These are phyloP conservation scores for Cadophora gregata DNA, from an alignment of 2,329 filamentous ascomycete species.

Conservation along the genomic window DNA sequence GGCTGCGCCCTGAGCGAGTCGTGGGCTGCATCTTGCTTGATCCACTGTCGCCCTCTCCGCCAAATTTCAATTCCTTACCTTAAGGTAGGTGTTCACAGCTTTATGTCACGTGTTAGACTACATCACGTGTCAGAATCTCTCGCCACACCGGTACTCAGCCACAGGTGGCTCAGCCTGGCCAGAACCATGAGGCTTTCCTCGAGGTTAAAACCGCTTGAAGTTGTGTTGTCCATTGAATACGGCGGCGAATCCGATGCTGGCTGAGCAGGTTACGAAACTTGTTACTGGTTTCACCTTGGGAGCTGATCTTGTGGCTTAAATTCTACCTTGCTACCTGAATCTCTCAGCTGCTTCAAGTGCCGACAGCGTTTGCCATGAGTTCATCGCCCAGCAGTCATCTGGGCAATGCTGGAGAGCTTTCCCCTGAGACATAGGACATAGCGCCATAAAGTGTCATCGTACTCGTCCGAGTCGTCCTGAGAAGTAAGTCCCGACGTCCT, in stretches of 20 bases:
- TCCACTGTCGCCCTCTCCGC: not conserved
- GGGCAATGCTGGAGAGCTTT: not conserved
- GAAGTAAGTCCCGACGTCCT: not conserved
- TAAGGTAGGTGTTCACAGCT: not conserved
- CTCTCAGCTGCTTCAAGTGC: constrained; percentile 14
- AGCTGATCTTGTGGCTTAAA: not conserved
- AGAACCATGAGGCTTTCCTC: not conserved
- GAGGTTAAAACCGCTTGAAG: no score
- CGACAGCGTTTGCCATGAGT: not conserved
- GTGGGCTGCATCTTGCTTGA: not conserved
- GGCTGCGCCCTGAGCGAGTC: not conserved
- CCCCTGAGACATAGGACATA: not conserved
- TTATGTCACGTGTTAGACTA: not conserved
- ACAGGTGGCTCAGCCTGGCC: not conserved
- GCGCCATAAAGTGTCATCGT: not conserved
- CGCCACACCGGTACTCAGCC: constrained; percentile 15
- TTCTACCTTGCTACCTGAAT: constrained; percentile 8
- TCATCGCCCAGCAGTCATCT: not conserved
- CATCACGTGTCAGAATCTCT: not conserved
- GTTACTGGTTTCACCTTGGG: not conserved
- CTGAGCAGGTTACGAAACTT: constrained; percentile 9
- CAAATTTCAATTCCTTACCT: not conserved
- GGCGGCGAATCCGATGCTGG: constrained; percentile 4
- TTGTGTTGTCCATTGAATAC: not conserved
- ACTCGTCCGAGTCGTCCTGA: not conserved